Base-by-base conservation (phyloP, 192 early-diverging fungal genomes). In the Powellomyces hirtus region DNA sequence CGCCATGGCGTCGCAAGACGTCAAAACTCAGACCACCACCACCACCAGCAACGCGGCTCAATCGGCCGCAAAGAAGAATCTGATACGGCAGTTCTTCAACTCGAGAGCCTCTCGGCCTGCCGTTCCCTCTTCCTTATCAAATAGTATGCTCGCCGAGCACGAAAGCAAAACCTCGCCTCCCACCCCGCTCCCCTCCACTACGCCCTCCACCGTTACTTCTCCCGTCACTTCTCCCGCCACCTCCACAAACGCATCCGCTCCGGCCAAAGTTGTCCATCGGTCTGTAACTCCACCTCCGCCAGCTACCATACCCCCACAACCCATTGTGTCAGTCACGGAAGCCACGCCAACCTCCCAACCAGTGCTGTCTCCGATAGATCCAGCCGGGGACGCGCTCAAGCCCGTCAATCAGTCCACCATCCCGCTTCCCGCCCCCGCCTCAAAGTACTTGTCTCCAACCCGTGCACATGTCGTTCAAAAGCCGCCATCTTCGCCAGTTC, bases 1-100 rank as follows among this genome's bases (percentile, higher is more conserved):
- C n/a, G n/a, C n/a, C n/a, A n/a, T n/a, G n/a, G n/a, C n/a, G n/a
- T n/a, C n/a, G n/a, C n/a, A n/a, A n/a, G n/a, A n/a, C n/a, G n/a
- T n/a, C n/a, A n/a, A n/a, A n/a, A n/a, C n/a, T n/a, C n/a, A n/a
- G n/a, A n/a, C n/a, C n/a, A n/a, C n/a, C n/a, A n/a, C n/a, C n/a
- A n/a, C n/a, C n/a, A n/a, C n/a, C n/a, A n/a, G n/a, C 5, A 49
- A 24, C 14, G 2, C 46, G n/a, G 46, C 46, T 49, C 46, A 49
- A 14, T 49, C 46, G n/a, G 26, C 5, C 16, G 53, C 64, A 38
- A 66, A 66, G 36, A 66, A 66, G 35, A 38, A 40, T 38, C 29
- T 66, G 35, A 66, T 66, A 10, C 64, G 64, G 10, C 50, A 52
- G 22, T 66, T 66, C 52, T 66, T 66, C 64, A 66, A 66, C 52